Evolutionary conservation across 306 rosid genomes (phyloP).

Genomic region (Betula pendula): DNA sequence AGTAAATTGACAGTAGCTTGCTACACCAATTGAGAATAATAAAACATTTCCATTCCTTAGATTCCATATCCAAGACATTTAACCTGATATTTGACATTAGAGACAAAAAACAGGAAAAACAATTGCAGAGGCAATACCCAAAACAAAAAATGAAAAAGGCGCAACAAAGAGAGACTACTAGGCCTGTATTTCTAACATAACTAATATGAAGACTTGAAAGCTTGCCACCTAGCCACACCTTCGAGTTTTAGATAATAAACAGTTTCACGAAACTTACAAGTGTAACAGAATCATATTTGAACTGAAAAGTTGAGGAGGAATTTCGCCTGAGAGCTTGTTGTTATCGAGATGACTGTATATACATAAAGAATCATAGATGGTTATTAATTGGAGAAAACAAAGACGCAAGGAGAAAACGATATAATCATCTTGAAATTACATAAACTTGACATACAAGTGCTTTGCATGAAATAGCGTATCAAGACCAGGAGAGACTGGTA

Average conservation of each 20-base stretch:
- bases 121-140: neutral
- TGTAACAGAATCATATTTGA: conserved; percentile 33
- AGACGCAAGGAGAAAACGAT: neutral
- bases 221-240: neutral
- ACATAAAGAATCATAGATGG: neutral
- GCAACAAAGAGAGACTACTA: neutral
- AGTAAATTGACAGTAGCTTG: neutral
- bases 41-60: neutral
- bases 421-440: neutral
- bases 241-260: neutral
- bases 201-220: neutral
- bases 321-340: conserved; percentile 27
- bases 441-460: conserved; percentile 44
- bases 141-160: neutral
- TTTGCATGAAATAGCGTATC: conserved; percentile 26
- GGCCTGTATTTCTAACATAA: neutral
- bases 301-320: conserved; percentile 31
- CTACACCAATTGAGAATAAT: neutral
- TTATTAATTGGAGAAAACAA: neutral
- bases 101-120: neutral
- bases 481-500: conserved; percentile 50
- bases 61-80: neutral
- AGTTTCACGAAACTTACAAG: conserved; percentile 33
- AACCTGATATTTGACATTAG: neutral
- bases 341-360: conserved; percentile 37